Conservation (phyloP, 768 basidiomycete species). For the Kwoniella pini region DNA sequence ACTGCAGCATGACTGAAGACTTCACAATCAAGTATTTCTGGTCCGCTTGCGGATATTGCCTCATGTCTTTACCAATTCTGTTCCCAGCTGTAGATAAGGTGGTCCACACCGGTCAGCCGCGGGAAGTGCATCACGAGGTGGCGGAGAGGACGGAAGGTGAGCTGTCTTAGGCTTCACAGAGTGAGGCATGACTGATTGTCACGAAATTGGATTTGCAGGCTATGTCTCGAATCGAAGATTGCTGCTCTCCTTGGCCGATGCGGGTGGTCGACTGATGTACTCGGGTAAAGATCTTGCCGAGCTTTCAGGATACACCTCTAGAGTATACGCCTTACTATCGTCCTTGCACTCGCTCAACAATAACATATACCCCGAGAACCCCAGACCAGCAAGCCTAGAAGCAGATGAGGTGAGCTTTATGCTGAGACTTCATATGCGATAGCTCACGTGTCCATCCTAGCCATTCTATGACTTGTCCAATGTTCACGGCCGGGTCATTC, state of each 20-base stretch:
- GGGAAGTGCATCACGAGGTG: conserved; percentile 28
- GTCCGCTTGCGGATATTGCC: conserved; percentile 86
- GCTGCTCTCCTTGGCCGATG: conserved; percentile 90
- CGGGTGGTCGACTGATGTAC: conserved; percentile 93
- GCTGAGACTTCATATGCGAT: not conserved
- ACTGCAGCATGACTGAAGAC: conserved; percentile 85
- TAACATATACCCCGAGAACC: conserved; percentile 57
- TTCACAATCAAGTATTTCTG: conserved; percentile 95
- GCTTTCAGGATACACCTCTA: conserved; percentile 87
- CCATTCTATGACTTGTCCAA: conserved; percentile 65
- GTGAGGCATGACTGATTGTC: no score
- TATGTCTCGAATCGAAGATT: conserved; percentile 93
- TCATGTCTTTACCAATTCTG: conserved; percentile 87
- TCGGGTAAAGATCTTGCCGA: conserved; percentile 94
- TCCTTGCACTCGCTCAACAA: conserved; percentile 72
- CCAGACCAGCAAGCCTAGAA: conserved; percentile 56
- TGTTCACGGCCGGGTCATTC: conserved; percentile 63
- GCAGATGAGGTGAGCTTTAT: conserved; percentile 44
- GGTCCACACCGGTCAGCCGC: not conserved
- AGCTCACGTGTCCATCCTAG: conserved; percentile 15
- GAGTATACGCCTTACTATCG: conserved; percentile 83
- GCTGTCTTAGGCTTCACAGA: no score
- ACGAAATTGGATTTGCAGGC: no score
- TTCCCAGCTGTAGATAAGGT: conserved; percentile 58
- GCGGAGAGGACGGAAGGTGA: conserved; percentile 49